These are phyloP conservation scores for Eimeria tenella DNA, from an alignment of 169 alveolate species.

Conservation along the genomic window DNA sequence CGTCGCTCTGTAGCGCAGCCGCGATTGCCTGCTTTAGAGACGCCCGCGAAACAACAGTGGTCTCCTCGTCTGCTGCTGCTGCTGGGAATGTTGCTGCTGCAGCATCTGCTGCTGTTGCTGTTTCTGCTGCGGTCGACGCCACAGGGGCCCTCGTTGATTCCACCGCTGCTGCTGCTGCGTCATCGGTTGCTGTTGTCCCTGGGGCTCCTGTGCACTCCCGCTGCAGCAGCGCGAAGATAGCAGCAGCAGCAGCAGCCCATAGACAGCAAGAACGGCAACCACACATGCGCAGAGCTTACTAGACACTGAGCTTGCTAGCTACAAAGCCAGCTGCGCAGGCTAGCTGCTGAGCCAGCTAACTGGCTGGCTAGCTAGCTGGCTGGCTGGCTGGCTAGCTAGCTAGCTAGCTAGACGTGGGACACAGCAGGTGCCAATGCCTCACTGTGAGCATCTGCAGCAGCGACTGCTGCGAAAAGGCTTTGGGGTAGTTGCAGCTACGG, in stretches of 20 bases:
- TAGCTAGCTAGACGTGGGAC: background rate
- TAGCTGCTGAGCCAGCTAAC: background rate
- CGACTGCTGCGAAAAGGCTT: background rate
- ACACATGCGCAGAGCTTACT: too few relatives aligned
- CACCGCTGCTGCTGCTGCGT: background rate
- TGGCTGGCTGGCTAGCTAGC: background rate
- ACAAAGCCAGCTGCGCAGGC: too few relatives aligned
- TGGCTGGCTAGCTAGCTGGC: background rate
- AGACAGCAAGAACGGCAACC: background rate
- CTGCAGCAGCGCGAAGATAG: slow-evolving; percentile 17
- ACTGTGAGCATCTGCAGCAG: slow-evolving; percentile 40
- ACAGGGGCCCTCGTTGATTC: background rate
- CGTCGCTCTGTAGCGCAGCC: slow-evolving; percentile 40
- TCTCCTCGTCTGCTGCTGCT: background rate
- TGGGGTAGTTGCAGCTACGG: background rate
- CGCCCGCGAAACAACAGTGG: slow-evolving; percentile 15
- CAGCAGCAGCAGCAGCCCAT: slow-evolving; percentile 41
- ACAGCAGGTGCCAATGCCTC: background rate
- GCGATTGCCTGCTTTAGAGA: slow-evolving; percentile 28
- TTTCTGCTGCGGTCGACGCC: background rate
- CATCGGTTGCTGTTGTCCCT: background rate
- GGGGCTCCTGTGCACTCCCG: slow-evolving; percentile 15
- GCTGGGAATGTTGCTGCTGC: background rate
- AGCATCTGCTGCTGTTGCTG: slow-evolving; percentile 22
- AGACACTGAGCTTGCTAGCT: too few relatives aligned